Conservation (phyloP, 2,329 filamentous ascomycete species). For the Trichoderma atrobrunneum region DNA sequence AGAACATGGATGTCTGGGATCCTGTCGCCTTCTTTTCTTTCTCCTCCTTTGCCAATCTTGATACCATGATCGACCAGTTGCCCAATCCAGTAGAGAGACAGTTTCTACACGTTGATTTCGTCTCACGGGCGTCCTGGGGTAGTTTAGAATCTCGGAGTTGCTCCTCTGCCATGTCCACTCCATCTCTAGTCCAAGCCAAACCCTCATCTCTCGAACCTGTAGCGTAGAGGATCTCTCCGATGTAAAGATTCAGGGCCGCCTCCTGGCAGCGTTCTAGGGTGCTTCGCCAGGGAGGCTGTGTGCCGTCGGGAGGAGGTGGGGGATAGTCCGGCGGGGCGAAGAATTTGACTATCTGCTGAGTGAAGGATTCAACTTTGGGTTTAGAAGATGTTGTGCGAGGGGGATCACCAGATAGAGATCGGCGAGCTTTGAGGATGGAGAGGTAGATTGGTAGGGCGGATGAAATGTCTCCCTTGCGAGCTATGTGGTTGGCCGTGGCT, state of each 20-base stretch:
- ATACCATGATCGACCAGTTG: constrained; percentile 83
- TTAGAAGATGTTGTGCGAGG: constrained; percentile 23
- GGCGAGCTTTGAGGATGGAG: constrained; percentile 76
- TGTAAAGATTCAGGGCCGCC: constrained; percentile 81
- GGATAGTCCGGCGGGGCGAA: constrained; percentile 63
- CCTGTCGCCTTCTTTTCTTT: constrained; percentile 38
- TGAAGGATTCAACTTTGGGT: constrained; percentile 21
- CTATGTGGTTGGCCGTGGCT: constrained; percentile 74
- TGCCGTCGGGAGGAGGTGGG: constrained; percentile 65
- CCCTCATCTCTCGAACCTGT: constrained; percentile 62
- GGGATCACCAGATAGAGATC: constrained; percentile 49
- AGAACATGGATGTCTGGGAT: constrained; percentile 32
- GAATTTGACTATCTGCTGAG: constrained; percentile 25
- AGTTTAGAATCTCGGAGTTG: constrained; percentile 50
- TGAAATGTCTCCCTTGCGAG: constrained; percentile 63
- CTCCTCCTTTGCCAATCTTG: constrained; percentile 56
- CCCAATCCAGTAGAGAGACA: constrained; percentile 73
- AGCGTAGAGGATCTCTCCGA: constrained; percentile 88
- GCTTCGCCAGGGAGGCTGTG: constrained; percentile 62
- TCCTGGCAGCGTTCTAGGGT: constrained; percentile 73
- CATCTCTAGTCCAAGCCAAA: constrained; percentile 85
- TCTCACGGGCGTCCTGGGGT: constrained; percentile 27
- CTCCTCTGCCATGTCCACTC: constrained; percentile 75
- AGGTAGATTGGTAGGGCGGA: constrained; percentile 79
- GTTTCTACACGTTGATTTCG: constrained; percentile 63